Base-by-base conservation (phyloP, 2,329 filamentous ascomycete species). In the Fusarium subglutinans region DNA sequence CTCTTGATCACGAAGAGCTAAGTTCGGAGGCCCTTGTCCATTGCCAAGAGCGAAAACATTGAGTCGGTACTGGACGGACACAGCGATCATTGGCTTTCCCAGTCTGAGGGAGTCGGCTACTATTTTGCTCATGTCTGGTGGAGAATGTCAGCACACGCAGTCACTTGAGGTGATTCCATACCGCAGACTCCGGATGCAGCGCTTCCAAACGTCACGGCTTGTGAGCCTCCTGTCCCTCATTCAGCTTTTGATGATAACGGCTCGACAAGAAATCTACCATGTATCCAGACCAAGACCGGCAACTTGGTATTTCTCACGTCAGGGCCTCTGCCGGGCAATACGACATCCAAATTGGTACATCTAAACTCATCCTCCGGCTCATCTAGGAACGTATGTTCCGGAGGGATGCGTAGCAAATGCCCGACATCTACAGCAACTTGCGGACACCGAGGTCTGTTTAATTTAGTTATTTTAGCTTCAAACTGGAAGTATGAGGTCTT, bases 281-380 rank as follows among this genome's bases (percentile, higher is more conserved):
- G 83, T 22, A 87, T 84, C 84, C 85, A 87, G 17, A 86, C 66
- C 14, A 86, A 54, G 17, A 87, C 84, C 2, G 85, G 85, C 1
- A 85, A 58, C 5, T 67, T 62, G 0, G 33, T 51, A 1, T 26
- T 15, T 6, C 0, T 0, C 12, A 6, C 8, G 54, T 45, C 17
- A 3, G 72, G 69, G 1, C 18, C 24, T 8, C 37, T 10, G 10
- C 35, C 28, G 79, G 84, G 24, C 76, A 70, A 9, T 76, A 82
- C 8, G 2, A 87, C 79, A 28, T 86, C 83, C 6, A 87, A 40
- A 58, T 86, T 86, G 48, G 84, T 70, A 53, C 85, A 86, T 26
- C 78, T 76, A 10, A 86, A 83, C 69, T 87, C 85, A 57, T 86
- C 82, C 65, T 85, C 81, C 0, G 68, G 70, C 41, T 84, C 82